A percentile compares a stretch with the other conserved stretches of the same genome.
Evolutionary conservation across 306 rosid species (phyloP).

Genomic region (Rubus idaeus): DNA sequence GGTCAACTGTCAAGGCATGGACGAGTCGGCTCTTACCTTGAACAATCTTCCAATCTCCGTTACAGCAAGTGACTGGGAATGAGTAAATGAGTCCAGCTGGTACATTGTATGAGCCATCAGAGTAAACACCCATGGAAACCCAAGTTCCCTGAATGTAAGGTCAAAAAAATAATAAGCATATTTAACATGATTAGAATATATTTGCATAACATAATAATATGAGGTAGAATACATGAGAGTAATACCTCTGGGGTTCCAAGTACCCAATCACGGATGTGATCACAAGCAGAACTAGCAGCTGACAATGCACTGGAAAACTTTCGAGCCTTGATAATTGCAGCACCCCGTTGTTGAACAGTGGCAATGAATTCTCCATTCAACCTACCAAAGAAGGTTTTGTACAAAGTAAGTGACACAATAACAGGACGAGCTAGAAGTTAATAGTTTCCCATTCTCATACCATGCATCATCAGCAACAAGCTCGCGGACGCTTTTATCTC

Average conservation of each 20-base stretch:
- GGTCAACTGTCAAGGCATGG: background rate
- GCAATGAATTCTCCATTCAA: conserved; percentile 85
- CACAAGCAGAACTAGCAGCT: conserved; percentile 98
- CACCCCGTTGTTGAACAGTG: conserved; percentile 99
- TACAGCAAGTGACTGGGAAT: conserved; percentile 77
- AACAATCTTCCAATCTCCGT: conserved; percentile 93
- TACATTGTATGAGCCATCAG: conserved; percentile 94
- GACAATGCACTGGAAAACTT: conserved; percentile 94
- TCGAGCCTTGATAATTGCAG: conserved; percentile 95
- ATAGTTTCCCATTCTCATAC: conserved; percentile 31
- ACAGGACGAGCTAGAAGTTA: background rate
- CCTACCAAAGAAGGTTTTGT: conserved; percentile 40
- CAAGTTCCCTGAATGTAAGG: conserved; percentile 65
- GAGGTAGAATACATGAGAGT: conserved; percentile 5
- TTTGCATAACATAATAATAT: background rate
- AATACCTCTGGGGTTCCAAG: conserved; percentile 91
- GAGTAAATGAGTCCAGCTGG: conserved; percentile 96
- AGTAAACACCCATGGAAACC: conserved; percentile 98
- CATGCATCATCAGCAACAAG: conserved; percentile 88
- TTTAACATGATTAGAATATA: background rate
- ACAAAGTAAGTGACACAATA: background rate
- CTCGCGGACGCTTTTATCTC: conserved; percentile 72
- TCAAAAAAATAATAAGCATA: conserved; percentile 6
- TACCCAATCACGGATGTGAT: conserved; percentile 97
- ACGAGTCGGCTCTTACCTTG: conserved; percentile 56